Percentiles rank a stretch among this genome's conserved stretches.
phyloP scores from a whole-genome alignment of 352 stramenopile genomes.

The Stramenopiles sp. region DNA sequence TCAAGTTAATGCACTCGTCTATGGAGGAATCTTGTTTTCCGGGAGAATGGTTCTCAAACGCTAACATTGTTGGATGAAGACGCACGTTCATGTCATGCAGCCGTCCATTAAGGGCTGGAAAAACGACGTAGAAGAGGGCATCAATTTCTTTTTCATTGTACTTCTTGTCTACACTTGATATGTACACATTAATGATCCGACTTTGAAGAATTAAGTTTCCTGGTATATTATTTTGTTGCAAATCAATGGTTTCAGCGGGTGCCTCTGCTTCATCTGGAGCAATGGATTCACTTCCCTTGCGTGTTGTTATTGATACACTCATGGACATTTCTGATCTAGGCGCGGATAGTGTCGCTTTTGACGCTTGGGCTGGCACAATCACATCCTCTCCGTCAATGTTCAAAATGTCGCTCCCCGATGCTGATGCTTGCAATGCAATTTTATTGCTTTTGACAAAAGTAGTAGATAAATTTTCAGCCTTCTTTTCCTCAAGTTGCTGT shows the following conservation, averaged over 20 bases:
- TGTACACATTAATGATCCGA: constrained; percentile 9
- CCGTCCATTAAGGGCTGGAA: background rate
- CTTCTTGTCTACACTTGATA: background rate
- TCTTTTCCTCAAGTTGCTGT: background rate
- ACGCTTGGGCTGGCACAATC: background rate
- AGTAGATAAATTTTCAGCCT: background rate
- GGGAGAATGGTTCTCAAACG: background rate
- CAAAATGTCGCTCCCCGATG: background rate
- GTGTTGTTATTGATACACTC: background rate
- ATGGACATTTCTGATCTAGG: constrained; percentile 5
- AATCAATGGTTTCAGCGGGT: background rate
- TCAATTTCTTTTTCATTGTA: background rate
- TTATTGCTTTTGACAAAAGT: background rate
- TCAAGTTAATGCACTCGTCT: background rate
- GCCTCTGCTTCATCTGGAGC: background rate
- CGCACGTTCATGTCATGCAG: background rate
- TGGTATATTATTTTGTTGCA: too few species aligned
- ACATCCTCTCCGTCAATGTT: constrained; percentile 7
- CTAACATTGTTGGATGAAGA: background rate
- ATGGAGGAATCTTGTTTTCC: too few species aligned
- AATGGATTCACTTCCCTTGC: background rate
- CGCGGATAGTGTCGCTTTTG: background rate
- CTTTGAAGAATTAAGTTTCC: background rate
- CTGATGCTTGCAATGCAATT: background rate
- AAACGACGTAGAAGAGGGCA: background rate